phyloP scores from a whole-genome alignment of 345 rosid genomes.

The Durio zibethinus region DNA sequence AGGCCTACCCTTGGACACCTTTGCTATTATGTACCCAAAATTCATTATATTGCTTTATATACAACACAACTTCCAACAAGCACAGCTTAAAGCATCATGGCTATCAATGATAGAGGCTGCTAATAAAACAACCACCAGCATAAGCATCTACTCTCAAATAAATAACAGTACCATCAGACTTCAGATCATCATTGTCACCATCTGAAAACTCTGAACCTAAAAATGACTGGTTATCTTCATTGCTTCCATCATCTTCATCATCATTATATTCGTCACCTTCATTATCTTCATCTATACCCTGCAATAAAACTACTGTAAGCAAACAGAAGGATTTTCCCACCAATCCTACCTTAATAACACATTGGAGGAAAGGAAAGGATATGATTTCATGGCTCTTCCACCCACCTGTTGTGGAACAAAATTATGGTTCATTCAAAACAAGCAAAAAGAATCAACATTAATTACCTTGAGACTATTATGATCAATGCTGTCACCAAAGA shows the following conservation, averaged over 20 bases:
- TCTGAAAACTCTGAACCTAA: constrained; percentile 48
- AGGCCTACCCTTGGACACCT: not conserved
- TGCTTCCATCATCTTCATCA: constrained; percentile 25
- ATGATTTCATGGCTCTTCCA: not conserved
- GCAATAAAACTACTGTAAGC: not conserved
- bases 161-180: constrained; percentile 47
- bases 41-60: not conserved
- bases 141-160: not conserved
- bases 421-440: not conserved
- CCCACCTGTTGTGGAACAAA: not conserved
- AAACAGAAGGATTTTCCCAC: not conserved
- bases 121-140: not conserved
- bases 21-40: not conserved
- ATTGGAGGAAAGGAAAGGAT: not conserved
- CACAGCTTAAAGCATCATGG: not conserved
- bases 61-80: not conserved
- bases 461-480: constrained; percentile 40
- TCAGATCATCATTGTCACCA: constrained; percentile 33
- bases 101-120: not conserved
- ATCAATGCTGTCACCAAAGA: constrained; percentile 46
- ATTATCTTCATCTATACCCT: constrained; percentile 49
- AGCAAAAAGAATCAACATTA: not conserved
- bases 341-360: not conserved
- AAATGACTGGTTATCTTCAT: constrained; percentile 30
- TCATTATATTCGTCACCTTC: constrained; percentile 6